A percentile compares a stretch with the other conserved stretches of the same genome.
Evolutionary conservation across 495 filamentous ascomycete species (phyloP).

Genomic region (Astrocystis sublimbata): DNA sequence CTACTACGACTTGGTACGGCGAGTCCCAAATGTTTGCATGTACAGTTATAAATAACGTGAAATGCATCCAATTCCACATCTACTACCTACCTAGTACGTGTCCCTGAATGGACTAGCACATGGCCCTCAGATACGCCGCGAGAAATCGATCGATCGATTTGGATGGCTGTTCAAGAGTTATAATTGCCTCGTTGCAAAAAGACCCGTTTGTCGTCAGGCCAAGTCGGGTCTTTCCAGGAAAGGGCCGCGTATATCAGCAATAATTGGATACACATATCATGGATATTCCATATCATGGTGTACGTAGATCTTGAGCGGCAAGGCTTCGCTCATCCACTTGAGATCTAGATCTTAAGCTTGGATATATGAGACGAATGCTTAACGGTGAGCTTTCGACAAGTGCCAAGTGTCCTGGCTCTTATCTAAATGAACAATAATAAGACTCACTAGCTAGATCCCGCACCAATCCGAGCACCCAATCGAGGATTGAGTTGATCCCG

Average conservation of each 20-base stretch:
- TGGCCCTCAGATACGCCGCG: not conserved
- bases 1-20: not conserved
- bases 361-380: not conserved
- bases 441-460: not conserved
- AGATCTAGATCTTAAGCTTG: not conserved
- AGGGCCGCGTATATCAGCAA: not conserved
- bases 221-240: conserved; percentile 11
- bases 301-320: not conserved
- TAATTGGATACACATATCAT: too few relatives aligned
- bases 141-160: not conserved
- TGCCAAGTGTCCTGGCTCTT: not conserved
- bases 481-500: conserved; percentile 5
- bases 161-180: not conserved
- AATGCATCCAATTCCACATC: too few relatives aligned
- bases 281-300: too few relatives aligned
- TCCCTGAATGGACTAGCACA: not conserved
- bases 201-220: not conserved
- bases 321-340: not conserved
- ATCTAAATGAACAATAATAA: conserved; percentile 9
- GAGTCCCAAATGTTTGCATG: too few relatives aligned
- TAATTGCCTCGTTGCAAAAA: not conserved
- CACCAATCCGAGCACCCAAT: not conserved
- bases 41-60: too few relatives aligned
- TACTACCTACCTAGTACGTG: too few relatives aligned
- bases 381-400: not conserved